Evolutionary conservation across 1,284 basidiomycete species (phyloP).

Genomic region (Phaffia rhodozyma): DNA sequence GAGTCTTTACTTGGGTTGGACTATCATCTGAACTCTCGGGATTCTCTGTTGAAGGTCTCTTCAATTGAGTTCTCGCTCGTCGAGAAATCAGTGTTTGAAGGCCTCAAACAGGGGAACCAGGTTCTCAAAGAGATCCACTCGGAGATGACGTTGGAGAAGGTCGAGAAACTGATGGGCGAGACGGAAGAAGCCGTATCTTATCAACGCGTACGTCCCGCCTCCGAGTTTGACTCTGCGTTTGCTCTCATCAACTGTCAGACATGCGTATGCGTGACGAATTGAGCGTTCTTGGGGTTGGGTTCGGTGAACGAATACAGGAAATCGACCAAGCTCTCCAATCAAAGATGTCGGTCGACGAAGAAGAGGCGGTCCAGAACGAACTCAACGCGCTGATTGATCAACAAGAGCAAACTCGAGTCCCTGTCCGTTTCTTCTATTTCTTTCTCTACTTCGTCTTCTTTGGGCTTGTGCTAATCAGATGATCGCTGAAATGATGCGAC

Average conservation of each 20-base stretch:
- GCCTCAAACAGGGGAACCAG: conserved; percentile 81
- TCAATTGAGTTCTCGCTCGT: conserved; percentile 94
- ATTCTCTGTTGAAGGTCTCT: conserved; percentile 51
- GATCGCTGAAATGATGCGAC: too few species aligned
- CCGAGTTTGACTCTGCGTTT: background rate
- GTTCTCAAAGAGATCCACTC: conserved; percentile 87
- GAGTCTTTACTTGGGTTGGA: background rate
- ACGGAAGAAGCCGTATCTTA: conserved; percentile 86
- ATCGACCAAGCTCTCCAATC: conserved; percentile 77
- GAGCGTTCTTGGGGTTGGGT: background rate
- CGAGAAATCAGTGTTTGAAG: conserved; percentile 83
- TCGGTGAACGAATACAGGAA: conserved; percentile 48
- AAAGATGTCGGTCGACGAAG: conserved; percentile 73
- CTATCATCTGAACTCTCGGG: background rate
- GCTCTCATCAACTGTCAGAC: background rate
- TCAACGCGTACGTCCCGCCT: conserved; percentile 52
- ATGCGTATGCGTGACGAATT: background rate
- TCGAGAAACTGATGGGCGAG: conserved; percentile 86
- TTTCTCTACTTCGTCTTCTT: too few species aligned
- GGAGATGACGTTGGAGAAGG: conserved; percentile 80
- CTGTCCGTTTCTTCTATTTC: too few species aligned
- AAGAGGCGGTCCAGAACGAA: conserved; percentile 82
- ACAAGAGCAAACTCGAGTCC: background rate
- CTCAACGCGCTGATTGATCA: conserved; percentile 43
- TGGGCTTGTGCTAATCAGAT: too few species aligned